Conservation (phyloP, 2,329 filamentous ascomycete species). For the Exophiala alcalophila region DNA sequence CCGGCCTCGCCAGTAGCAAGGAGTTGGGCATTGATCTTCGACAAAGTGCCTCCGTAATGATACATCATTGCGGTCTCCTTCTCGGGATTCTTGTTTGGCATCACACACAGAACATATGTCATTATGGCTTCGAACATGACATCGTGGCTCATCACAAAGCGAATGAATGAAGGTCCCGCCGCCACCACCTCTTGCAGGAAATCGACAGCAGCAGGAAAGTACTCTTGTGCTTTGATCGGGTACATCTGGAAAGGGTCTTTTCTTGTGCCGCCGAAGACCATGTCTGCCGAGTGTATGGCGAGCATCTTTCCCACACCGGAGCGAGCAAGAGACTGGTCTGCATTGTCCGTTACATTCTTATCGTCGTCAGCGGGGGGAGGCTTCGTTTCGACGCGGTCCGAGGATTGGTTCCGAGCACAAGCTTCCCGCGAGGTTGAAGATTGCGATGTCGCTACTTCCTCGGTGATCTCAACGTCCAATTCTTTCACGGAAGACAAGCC, state of each 20-base stretch:
- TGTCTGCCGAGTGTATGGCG: conserved; percentile 9
- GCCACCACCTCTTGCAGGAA: conserved; percentile 15
- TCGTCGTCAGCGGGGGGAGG: too few species aligned
- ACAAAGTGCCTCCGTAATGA: conserved; percentile 18
- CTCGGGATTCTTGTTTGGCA: conserved; percentile 8
- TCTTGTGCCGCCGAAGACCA: conserved; percentile 14
- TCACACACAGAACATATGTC: conserved; percentile 15
- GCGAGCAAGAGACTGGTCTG: too few species aligned
- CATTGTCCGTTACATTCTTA: too few species aligned
- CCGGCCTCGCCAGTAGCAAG: conserved; percentile 1
- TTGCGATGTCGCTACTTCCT: too few species aligned
- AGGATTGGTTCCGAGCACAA: too few species aligned
- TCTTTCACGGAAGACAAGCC: too few species aligned
- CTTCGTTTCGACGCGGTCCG: too few species aligned
- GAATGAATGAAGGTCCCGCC: conserved; percentile 7
- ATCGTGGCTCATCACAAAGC: conserved; percentile 14
- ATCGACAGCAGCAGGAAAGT: conserved; percentile 18
- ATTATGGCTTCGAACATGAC: conserved; percentile 20
- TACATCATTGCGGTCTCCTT: conserved; percentile 13
- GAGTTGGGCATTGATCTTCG: conserved; percentile 6
- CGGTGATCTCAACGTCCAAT: too few species aligned
- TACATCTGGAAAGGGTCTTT: conserved; percentile 17
- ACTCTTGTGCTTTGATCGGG: conserved; percentile 13
- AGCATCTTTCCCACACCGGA: too few species aligned
- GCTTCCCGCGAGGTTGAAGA: too few species aligned